phyloP scores from a whole-genome alignment of 495 filamentous ascomycete genomes.

The Cairneyella variabilis region DNA sequence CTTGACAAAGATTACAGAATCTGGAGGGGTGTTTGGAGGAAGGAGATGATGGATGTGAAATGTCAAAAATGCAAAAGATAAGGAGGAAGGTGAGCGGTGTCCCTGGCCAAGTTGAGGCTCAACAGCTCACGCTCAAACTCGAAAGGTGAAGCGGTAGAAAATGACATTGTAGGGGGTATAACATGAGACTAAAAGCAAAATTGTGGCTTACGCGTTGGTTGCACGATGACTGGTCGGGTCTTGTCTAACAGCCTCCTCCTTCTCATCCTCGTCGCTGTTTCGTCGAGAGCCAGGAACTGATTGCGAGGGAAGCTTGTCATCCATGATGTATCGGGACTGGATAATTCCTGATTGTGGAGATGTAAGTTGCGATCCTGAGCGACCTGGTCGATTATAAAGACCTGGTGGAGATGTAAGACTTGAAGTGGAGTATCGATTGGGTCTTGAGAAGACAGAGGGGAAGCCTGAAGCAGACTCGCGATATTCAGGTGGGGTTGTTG shows the following conservation, averaged over 20 bases:
- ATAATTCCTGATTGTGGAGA: slow-evolving; percentile 52
- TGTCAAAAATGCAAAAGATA: too few relatives aligned
- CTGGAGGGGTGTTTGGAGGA: too few relatives aligned
- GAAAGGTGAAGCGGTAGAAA: too few relatives aligned
- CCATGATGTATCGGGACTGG: slow-evolving; percentile 44
- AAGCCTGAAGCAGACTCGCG: slow-evolving; percentile 64
- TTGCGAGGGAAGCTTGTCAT: slow-evolving; percentile 63
- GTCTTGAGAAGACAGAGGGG: slow-evolving; percentile 67
- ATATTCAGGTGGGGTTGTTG: slow-evolving; percentile 95
- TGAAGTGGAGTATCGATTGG: slow-evolving; percentile 78
- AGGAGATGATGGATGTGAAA: too few relatives aligned
- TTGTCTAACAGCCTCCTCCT: slow-evolving; percentile 59
- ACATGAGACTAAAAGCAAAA: too few relatives aligned
- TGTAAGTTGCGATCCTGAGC: slow-evolving; percentile 68
- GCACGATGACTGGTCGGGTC: slow-evolving; percentile 64
- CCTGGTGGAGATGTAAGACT: slow-evolving; percentile 78
- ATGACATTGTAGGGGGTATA: too few relatives aligned
- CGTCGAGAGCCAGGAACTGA: slow-evolving; percentile 85
- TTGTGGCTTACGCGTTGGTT: slow-evolving; percentile 57
- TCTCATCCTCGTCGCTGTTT: slow-evolving; percentile 75
- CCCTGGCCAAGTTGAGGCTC: too few relatives aligned
- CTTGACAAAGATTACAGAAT: too few relatives aligned
- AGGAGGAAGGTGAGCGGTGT: too few relatives aligned
- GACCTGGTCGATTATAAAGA: slow-evolving; percentile 66
- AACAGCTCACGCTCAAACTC: too few relatives aligned